Base-by-base conservation (phyloP, 768 basidiomycete genomes). In the Lentinus tigrinus region DNA sequence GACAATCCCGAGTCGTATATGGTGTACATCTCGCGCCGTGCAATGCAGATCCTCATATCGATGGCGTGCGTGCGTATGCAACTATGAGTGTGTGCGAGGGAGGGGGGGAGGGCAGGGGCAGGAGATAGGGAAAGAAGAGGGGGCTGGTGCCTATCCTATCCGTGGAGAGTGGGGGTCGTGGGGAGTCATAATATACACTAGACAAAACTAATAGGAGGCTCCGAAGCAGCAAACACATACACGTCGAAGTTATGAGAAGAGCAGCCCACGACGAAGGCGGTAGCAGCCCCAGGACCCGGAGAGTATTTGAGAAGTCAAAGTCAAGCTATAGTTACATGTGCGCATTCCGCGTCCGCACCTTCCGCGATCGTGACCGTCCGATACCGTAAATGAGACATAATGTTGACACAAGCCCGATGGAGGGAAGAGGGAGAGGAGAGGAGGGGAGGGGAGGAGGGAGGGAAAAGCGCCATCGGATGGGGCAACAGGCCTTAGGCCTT, bases 361-460 rank as follows among this genome's bases (percentile, higher is more conserved):
- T 40, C n/a, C 44, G 48, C 55, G 55, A 42, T 47, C 21, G 47
- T 34, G 48, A 34, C 55, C 55, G 48, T 56, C 47, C 54, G 19
- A 42, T 19, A 19, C 51, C 37, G 27, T 26, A 38, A 52, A 19
- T n/a, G 21, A n/a, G 16, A 28, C 40, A n/a, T 13, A 24, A 13
- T 27, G 27, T 11, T 16, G 51, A 17, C 26, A 13, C 43, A n/a
- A n/a, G 16, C 46, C 16, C 24, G 31, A 5, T n/a, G 31, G 10
- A 8, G 34, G 23, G 26, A 27, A 5, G 8, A 46, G 27, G 24
- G n/a, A 11, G 27, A 21, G 23, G 39, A 23, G 34, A 26, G 17
- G 34, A 40, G 24, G 42, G 36, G 19, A 26, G 46, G 21, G 3
- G 47, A 4, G 7, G 23, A 47, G 36, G 8, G 5, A 21, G 10